Conservation (phyloP, 106 monocot species). For the Apostasia shenzhenica region DNA sequence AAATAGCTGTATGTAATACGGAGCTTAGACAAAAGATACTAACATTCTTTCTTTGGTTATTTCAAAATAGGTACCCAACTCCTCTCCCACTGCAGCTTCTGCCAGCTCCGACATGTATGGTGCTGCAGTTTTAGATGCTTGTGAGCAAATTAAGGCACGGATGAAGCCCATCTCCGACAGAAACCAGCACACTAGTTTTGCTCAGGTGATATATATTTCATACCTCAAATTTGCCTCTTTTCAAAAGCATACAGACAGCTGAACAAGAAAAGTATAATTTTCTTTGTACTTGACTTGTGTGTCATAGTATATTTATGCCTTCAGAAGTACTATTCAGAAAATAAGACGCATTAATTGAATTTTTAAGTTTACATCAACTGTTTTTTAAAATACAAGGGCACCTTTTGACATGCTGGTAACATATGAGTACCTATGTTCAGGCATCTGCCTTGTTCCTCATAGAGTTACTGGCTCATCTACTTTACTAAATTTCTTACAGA, state of each 20-base stretch:
- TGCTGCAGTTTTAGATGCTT: constrained; percentile 96
- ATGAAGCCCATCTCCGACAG: constrained; percentile 68
- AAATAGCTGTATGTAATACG: background rate
- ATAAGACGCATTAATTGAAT: no score
- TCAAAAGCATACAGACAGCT: no score
- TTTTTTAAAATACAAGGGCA: no score
- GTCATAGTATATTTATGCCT: no score
- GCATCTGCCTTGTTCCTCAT: background rate
- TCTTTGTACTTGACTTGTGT: no score
- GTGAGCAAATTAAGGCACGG: constrained; percentile 84
- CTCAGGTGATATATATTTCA: constrained; percentile 40
- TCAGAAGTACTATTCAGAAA: no score
- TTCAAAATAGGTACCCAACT: constrained; percentile 73
- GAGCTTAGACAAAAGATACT: background rate
- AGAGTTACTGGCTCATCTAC: background rate
- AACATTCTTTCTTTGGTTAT: background rate
- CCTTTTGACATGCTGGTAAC: no score
- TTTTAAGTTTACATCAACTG: no score
- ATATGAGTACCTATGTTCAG: background rate
- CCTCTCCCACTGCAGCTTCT: constrained; percentile 98
- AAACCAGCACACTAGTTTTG: constrained; percentile 50
- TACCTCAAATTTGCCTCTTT: no score
- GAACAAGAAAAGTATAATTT: no score
- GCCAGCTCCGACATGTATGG: constrained; percentile 99
- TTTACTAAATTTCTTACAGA: background rate